Evolutionary conservation across 352 stramenopile species (phyloP).

Genomic region (Globisporangium takayamanum): DNA sequence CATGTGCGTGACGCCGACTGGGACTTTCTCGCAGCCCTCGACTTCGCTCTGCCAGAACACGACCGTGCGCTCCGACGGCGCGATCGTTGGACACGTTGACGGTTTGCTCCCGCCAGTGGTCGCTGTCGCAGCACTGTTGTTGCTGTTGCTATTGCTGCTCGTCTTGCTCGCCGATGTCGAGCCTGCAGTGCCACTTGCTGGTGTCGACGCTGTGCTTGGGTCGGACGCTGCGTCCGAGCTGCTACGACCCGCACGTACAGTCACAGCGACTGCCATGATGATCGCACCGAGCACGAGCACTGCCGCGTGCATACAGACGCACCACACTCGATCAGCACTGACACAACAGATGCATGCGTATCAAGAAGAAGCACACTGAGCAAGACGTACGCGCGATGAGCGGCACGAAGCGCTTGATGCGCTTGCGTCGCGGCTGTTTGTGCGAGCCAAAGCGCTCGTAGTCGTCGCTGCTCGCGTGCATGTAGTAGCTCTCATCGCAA

Average conservation of each 20-base stretch:
- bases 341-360: neutral
- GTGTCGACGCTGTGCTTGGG: neutral
- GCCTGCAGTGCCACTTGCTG: neutral
- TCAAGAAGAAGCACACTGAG: neutral
- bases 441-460: constrained; percentile 8
- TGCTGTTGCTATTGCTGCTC: constrained; percentile 9
- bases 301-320: neutral
- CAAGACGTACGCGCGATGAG: constrained; percentile 9
- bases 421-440: constrained; percentile 6
- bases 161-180: constrained; percentile 4
- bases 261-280: constrained; percentile 33
- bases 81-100: constrained; percentile 22
- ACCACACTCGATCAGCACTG: neutral
- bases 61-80: constrained; percentile 48
- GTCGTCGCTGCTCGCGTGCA: constrained; percentile 14
- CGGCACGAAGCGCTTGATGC: constrained; percentile 9
- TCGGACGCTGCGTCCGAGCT: neutral
- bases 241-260: constrained; percentile 20
- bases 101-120: constrained; percentile 1
- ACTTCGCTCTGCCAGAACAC: constrained; percentile 82
- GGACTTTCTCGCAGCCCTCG: constrained; percentile 58
- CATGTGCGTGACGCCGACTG: constrained; percentile 63
- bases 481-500: constrained; percentile 17
- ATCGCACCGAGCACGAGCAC: constrained; percentile 30
- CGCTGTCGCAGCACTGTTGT: constrained; percentile 1